Base-by-base conservation (phyloP, 139 green algal genomes). In the Chlamydomonas sp. region DNA sequence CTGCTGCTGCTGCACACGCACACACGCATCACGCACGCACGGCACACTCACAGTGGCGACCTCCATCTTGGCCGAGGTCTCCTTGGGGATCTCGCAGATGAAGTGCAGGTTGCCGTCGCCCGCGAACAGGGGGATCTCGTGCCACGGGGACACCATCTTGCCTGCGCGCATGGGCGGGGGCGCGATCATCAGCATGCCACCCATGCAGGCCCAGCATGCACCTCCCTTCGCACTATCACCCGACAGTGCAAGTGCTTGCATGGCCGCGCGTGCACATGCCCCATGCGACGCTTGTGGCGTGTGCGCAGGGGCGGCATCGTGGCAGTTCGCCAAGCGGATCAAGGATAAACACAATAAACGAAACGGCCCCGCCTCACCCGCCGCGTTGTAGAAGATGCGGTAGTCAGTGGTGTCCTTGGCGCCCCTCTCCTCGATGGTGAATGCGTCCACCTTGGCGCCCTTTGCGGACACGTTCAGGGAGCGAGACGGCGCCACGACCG, bases 51-150 rank as follows among this genome's bases (percentile, higher is more conserved):
- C 86, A 6, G 91, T 97, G 58, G 94, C 92, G 0, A 96, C 84
- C 80, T 99, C 95, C 91, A 99, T 98, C 90, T 99, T 99, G 39
- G 95, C 95, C 2, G 79, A 84, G 5, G 90, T 96, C 81, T 99
- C 95, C 81, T 96, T 97, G 39, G 95, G 95, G 79, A 99, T 99
- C 85, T 99, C 95, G 78, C 87, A 96, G 29, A 99, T 83, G 73
- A 97, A 97, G 83, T 98, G 96, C 71, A 94, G 71, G 16, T 78
- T 72, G 35, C 93, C 94, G 31, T 96, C 87, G 3, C 85, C 90
- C 31, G 87, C 86, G 36, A 86, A 88, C 35, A 98, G 83, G 2
- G 95, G 95, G 74, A 99, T 95, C 80, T 97, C 91, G 83, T 99
- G 95, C 95, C 95, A 99, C 38, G 89, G 82, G 24, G 89, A 97